These are phyloP conservation scores for Porpolomopsis calyptriformis DNA, from an alignment of 768 basidiomycete species.

Conservation along the genomic window DNA sequence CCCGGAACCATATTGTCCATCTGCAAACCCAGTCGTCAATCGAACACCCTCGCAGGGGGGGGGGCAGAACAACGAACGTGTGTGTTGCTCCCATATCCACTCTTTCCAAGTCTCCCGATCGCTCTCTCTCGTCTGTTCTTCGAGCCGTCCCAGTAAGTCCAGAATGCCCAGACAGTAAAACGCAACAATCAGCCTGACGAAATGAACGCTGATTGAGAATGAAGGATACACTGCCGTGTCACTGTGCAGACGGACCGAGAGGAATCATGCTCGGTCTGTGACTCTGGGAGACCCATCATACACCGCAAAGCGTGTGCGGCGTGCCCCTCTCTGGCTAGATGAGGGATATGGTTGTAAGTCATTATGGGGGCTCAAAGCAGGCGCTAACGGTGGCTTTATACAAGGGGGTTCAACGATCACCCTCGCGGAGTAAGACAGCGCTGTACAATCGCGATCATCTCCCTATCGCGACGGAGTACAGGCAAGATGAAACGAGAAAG, in stretches of 20 bases:
- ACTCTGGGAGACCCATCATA: slow-evolving; percentile 56
- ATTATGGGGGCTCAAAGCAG: no score
- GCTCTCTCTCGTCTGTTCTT: slow-evolving; percentile 32
- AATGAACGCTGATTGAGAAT: slow-evolving; percentile 4
- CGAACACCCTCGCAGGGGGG: slow-evolving; percentile 4
- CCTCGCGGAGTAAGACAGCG: neutral
- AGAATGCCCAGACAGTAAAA: slow-evolving; percentile 86
- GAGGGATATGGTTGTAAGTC: no score
- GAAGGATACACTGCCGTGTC: no score
- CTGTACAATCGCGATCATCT: slow-evolving; percentile 1
- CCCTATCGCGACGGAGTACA: neutral
- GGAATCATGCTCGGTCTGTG: slow-evolving; percentile 59
- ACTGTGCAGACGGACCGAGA: slow-evolving; percentile 39
- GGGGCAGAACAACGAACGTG: slow-evolving; percentile 28
- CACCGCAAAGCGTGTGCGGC: slow-evolving; percentile 58
- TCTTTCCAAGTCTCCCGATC: slow-evolving; percentile 58
- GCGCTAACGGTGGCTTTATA: no score
- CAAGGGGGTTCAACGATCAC: neutral
- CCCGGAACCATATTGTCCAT: slow-evolving; percentile 48
- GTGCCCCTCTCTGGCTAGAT: slow-evolving; percentile 33
- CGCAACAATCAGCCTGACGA: slow-evolving; percentile 65
- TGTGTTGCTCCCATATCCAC: slow-evolving; percentile 90
- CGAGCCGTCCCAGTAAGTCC: slow-evolving; percentile 56
- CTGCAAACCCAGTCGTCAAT: slow-evolving; percentile 26
- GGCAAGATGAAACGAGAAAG: neutral